Conservation (phyloP, 2,329 filamentous ascomycete genomes). For the Penicillium capsulatum region DNA sequence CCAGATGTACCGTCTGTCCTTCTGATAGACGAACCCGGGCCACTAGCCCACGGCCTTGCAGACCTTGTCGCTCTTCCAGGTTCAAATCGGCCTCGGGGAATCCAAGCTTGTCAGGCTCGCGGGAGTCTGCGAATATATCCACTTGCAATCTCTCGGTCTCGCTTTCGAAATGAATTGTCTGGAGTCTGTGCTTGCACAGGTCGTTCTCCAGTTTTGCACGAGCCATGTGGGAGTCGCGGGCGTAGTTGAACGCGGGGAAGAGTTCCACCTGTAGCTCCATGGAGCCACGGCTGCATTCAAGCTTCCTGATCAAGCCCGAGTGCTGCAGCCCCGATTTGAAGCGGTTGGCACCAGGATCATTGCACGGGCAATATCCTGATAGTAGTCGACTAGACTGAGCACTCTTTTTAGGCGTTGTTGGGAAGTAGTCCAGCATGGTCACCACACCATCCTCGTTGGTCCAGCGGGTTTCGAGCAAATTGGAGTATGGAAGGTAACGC, state of each 20-base stretch:
- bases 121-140: constrained; percentile 62
- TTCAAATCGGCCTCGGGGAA: constrained; percentile 53
- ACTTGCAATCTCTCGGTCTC: constrained; percentile 59
- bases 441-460: constrained; percentile 71
- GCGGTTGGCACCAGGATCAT: constrained; percentile 44
- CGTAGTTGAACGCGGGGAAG: constrained; percentile 70
- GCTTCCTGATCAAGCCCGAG: constrained; percentile 58
- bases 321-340: constrained; percentile 46
- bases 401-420: constrained; percentile 59
- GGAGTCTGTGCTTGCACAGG: constrained; percentile 45
- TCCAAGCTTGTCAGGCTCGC: constrained; percentile 45
- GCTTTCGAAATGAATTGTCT: constrained; percentile 61
- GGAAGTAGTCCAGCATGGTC: constrained; percentile 71
- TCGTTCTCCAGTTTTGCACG: constrained; percentile 34
- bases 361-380: constrained; percentile 35
- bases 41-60: constrained; percentile 60
- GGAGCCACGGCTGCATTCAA: constrained; percentile 67
- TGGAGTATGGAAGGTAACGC: constrained; percentile 70
- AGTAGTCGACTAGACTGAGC: constrained; percentile 30
- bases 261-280: constrained; percentile 65
- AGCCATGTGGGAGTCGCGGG: constrained; percentile 54
- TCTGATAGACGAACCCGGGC: constrained; percentile 59
- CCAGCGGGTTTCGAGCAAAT: constrained; percentile 72
- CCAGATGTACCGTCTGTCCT: constrained; percentile 65
- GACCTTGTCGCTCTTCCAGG: constrained; percentile 50